These are phyloP conservation scores for Citrus trifoliata DNA, from an alignment of 345 rosid species.

Conservation along the genomic window DNA sequence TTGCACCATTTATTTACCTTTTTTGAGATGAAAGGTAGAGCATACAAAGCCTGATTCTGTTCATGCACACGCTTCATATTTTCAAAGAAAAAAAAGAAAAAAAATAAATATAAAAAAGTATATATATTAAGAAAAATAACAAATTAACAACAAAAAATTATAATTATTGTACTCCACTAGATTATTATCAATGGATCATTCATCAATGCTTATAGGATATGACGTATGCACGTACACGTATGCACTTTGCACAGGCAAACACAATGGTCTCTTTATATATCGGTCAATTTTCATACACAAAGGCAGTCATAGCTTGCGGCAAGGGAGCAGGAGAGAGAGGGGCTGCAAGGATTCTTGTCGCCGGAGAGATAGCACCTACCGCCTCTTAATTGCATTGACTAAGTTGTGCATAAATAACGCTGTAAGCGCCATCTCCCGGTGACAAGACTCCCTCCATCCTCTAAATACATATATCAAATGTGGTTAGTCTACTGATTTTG, in stretches of 20 bases:
- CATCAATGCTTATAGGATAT: background rate
- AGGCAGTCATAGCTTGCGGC: too few relatives aligned
- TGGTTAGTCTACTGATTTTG: background rate
- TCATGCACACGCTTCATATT: background rate
- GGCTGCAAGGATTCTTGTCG: background rate
- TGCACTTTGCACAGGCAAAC: background rate
- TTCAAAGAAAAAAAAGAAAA: too few relatives aligned
- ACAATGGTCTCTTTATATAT: background rate
- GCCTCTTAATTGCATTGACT: background rate
- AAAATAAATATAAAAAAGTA: too few relatives aligned
- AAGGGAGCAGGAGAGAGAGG: background rate
- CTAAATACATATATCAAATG: background rate
- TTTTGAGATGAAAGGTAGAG: background rate
- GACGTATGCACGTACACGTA: background rate
- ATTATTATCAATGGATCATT: too few relatives aligned
- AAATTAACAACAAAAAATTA: too few relatives aligned
- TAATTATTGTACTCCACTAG: too few relatives aligned
- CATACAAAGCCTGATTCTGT: background rate
- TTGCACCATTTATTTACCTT: background rate
- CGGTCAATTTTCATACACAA: too few relatives aligned
- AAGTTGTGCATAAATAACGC: background rate
- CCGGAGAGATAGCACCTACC: constrained; percentile 17
- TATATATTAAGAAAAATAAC: too few relatives aligned
- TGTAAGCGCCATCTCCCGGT: background rate
- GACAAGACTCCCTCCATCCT: background rate